Evolutionary conservation across 2,329 filamentous ascomycete genomes (phyloP).

Genomic region (Colletotrichum godetiae): DNA sequence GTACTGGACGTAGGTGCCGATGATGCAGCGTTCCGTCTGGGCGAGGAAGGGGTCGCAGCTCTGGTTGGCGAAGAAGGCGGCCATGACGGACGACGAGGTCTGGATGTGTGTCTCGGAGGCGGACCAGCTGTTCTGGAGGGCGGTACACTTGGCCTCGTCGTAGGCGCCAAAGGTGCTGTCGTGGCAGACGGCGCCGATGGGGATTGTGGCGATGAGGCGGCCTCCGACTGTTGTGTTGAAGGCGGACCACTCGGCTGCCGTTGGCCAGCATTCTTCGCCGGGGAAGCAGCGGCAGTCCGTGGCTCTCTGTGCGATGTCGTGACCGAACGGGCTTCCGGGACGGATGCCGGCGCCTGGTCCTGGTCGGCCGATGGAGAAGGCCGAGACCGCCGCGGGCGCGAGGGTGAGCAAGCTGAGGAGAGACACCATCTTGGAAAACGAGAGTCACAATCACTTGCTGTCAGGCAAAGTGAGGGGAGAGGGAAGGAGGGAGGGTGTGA

Average conservation of each 20-base stretch:
- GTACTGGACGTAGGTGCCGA: slow-evolving; percentile 33
- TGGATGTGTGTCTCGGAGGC: slow-evolving; percentile 54
- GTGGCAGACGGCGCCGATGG: slow-evolving; percentile 63
- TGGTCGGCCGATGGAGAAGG: slow-evolving; percentile 10
- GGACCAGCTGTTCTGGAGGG: slow-evolving; percentile 56
- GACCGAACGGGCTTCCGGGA: slow-evolving; percentile 5
- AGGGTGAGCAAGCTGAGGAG: slow-evolving; percentile 25
- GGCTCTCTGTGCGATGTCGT: background rate
- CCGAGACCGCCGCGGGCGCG: slow-evolving; percentile 26
- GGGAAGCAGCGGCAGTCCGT: slow-evolving; percentile 60
- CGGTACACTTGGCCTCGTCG: slow-evolving; percentile 55
- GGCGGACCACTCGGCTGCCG: slow-evolving; percentile 52
- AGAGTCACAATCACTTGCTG: background rate
- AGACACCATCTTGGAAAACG: slow-evolving; percentile 24
- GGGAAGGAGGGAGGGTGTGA: background rate
- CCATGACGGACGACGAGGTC: slow-evolving; percentile 53
- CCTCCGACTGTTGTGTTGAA: slow-evolving; percentile 65
- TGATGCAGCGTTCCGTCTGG: slow-evolving; percentile 17
- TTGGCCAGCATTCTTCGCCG: slow-evolving; percentile 65
- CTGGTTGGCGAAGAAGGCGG: slow-evolving; percentile 51
- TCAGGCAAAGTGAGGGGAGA: too few species aligned
- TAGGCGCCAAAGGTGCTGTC: slow-evolving; percentile 61
- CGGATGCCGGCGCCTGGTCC: background rate
- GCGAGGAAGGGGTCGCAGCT: slow-evolving; percentile 52
- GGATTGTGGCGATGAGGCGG: slow-evolving; percentile 60